Conservation (phyloP, 192 early-diverging fungal species). For the Thamnidium elegans region DNA sequence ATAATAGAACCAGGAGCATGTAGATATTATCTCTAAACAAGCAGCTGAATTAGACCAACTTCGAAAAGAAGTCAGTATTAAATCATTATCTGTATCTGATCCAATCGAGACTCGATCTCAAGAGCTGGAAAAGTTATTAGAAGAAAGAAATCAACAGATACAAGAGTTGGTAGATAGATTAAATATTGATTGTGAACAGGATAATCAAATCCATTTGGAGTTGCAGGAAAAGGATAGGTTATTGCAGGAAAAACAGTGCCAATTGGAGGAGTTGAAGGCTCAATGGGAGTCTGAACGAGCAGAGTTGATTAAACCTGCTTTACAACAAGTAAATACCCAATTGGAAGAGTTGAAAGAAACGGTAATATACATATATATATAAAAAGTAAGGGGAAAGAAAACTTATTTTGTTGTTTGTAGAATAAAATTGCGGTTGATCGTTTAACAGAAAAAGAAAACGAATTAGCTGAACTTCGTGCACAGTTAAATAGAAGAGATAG, state of each 20-base stretch:
- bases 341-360: constrained; percentile 29
- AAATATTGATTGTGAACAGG: not conserved
- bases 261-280: constrained; percentile 16
- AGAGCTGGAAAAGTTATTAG: not conserved
- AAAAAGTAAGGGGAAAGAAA: too few species aligned
- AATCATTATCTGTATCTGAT: too few species aligned
- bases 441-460: constrained; percentile 33
- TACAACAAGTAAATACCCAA: constrained; percentile 30
- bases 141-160: constrained; percentile 11
- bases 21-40: constrained; percentile 31
- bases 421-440: constrained; percentile 23
- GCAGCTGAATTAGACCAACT: constrained; percentile 30
- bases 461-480: constrained; percentile 23
- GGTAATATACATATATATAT: not conserved
- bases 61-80: constrained; percentile 14
- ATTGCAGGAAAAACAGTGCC: constrained; percentile 18
- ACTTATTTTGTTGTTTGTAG: constrained; percentile 2
- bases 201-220: not conserved
- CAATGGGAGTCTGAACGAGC: constrained; percentile 25
- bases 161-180: not conserved
- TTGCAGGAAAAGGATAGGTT: constrained; percentile 31
- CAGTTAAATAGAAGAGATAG: constrained; percentile 27
- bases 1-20: constrained; percentile 29
- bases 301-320: constrained; percentile 32
- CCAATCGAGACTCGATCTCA: not conserved